Conservation (phyloP, 345 rosid species). For the Sonneratia caseolaris region DNA sequence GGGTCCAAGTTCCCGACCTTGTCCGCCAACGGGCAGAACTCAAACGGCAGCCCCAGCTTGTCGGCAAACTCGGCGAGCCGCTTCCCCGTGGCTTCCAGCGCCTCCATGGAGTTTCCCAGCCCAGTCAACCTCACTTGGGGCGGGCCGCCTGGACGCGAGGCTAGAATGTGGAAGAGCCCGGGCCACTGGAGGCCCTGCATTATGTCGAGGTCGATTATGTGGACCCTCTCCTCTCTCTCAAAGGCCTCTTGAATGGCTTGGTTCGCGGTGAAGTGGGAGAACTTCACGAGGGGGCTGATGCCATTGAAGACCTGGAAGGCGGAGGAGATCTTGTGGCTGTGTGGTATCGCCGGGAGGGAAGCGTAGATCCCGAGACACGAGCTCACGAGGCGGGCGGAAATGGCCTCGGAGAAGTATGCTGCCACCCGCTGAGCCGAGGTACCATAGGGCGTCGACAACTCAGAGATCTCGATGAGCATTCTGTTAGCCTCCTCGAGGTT, state of each 20-base stretch:
- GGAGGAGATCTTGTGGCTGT: slow-evolving; percentile 67
- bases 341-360: slow-evolving; percentile 64
- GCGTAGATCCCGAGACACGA: slow-evolving; percentile 84
- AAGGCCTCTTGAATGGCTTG: slow-evolving; percentile 98
- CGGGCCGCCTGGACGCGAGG: slow-evolving; percentile 88
- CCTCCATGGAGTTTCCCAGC: slow-evolving; percentile 78
- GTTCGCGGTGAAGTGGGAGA: slow-evolving; percentile 96
- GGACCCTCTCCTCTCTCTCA: slow-evolving; percentile 87
- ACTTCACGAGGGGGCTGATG: slow-evolving; percentile 88
- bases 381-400: slow-evolving; percentile 80
- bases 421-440: slow-evolving; percentile 98
- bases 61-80: slow-evolving; percentile 84
- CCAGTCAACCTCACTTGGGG: slow-evolving; percentile 94
- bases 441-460: slow-evolving; percentile 84
- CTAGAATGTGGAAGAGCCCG: slow-evolving; percentile 84
- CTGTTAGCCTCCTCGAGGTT: slow-evolving; percentile 80
- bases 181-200: slow-evolving; percentile 99
- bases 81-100: slow-evolving; percentile 87
- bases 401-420: slow-evolving; percentile 95
- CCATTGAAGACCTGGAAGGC: slow-evolving; percentile 99
- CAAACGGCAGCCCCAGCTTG: slow-evolving; percentile 80
- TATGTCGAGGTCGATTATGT: slow-evolving; percentile 88
- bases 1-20: slow-evolving; percentile 82
- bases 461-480: slow-evolving; percentile 85
- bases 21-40: slow-evolving; percentile 74